These are phyloP conservation scores for Tricholoma sp. DNA, from an alignment of 768 basidiomycete species.

Conservation along the genomic window DNA sequence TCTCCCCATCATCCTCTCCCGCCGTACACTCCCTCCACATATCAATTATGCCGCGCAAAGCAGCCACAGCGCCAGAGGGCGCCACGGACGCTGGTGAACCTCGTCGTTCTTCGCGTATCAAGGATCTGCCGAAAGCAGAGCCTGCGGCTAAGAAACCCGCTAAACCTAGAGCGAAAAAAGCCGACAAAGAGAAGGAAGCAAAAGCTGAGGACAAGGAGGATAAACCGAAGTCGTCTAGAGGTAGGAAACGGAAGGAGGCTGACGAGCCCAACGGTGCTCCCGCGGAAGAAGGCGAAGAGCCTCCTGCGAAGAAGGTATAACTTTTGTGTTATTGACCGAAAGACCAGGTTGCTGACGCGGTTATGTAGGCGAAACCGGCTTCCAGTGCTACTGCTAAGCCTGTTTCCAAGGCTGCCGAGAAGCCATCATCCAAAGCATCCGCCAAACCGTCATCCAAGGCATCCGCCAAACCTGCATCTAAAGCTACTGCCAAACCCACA, in stretches of 20 bases:
- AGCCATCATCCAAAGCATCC: conserved; percentile 34
- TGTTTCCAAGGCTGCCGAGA: conserved; percentile 25
- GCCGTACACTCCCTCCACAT: conserved; percentile 2
- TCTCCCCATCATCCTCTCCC: conserved; percentile 11
- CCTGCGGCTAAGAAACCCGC: conserved; percentile 52
- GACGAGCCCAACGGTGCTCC: conserved; percentile 35
- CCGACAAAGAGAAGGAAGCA: conserved; percentile 33
- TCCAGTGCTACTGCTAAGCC: conserved; percentile 32
- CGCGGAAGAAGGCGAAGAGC: conserved; percentile 29
- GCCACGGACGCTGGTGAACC: conserved; percentile 41
- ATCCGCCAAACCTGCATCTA: conserved; percentile 39
- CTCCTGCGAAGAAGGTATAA: conserved; percentile 62
- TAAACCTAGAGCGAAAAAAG: conserved; percentile 60
- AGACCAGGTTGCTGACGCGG: conserved; percentile 27
- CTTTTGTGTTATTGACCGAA: background rate
- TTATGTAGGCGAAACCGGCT: conserved; percentile 31
- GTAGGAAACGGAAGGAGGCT: conserved; percentile 39
- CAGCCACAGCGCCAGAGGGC: conserved; percentile 39
- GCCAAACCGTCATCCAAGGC: conserved; percentile 39
- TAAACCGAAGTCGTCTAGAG: conserved; percentile 46
- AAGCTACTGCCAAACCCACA: conserved; percentile 34
- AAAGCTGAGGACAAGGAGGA: conserved; percentile 44
- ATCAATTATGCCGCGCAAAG: conserved; percentile 65
- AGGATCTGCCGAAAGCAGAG: conserved; percentile 59
- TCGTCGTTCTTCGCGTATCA: conserved; percentile 73